These are phyloP conservation scores for Domatiomyces catenatus DNA, from an alignment of 2,329 filamentous ascomycete species.

Conservation along the genomic window DNA sequence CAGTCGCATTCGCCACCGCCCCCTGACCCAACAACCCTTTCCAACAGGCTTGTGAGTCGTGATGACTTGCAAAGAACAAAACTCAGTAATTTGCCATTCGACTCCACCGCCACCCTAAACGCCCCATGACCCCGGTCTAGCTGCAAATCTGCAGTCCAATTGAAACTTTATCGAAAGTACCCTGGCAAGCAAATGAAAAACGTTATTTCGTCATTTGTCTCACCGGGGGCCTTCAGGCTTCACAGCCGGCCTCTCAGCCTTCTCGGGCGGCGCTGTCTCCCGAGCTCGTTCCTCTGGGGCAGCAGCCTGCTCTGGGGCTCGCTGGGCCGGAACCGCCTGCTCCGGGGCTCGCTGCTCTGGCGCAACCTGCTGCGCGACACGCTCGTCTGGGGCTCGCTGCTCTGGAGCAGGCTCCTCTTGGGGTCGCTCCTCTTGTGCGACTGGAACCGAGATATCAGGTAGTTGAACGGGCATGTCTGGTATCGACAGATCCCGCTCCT, in stretches of 20 bases:
- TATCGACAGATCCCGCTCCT: neutral
- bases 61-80: neutral
- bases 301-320: neutral
- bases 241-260: neutral
- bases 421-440: too few species aligned
- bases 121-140: neutral
- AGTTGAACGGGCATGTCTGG: neutral
- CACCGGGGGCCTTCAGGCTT: neutral
- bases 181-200: neutral
- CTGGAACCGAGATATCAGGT: neutral
- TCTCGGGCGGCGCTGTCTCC: too few species aligned
- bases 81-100: neutral
- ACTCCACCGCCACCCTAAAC: neutral
- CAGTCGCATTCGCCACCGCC: neutral
- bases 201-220: neutral
- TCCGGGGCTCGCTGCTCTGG: too few species aligned
- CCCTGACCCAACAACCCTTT: neutral
- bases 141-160: neutral
- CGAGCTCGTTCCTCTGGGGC: too few species aligned
- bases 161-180: neutral
- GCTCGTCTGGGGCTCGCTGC: too few species aligned
- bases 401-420: neutral
- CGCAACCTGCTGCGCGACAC: too few species aligned
- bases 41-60: neutral
- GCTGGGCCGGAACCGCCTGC: neutral